A percentile compares a stretch with the other conserved stretches of the same genome.
Evolutionary conservation across 2,329 filamentous ascomycete species (phyloP).

Genomic region (Pleochaeta shiraiana): DNA sequence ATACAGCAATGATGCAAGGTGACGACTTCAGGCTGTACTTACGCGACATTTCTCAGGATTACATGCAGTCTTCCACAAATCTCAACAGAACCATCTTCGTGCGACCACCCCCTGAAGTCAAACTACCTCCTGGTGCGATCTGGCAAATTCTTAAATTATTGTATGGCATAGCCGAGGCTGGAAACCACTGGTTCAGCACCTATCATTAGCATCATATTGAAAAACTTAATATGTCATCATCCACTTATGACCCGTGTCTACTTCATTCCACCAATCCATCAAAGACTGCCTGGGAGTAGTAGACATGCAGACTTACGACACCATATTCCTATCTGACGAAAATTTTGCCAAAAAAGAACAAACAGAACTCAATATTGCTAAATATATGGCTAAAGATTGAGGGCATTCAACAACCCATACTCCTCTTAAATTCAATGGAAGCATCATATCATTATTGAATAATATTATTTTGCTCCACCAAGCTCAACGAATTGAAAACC

Average conservation of each 20-base stretch:
- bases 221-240: constrained; percentile 3
- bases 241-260: constrained; percentile 6
- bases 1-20: neutral
- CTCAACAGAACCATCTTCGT: neutral
- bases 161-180: constrained; percentile 4
- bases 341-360: neutral
- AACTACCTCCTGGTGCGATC: neutral
- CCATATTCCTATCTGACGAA: neutral
- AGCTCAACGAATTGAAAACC: neutral
- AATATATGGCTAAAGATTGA: constrained; percentile 2
- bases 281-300: constrained; percentile 3
- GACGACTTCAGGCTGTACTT: neutral
- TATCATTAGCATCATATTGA: constrained; percentile 5
- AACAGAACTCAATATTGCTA: neutral
- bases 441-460: neutral
- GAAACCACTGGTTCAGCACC: constrained; percentile 5
- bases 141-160: neutral
- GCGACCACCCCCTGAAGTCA: neutral
- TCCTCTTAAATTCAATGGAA: constrained; percentile 4
- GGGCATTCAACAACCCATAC: neutral
- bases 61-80: constrained; percentile 1
- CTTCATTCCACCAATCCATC: neutral
- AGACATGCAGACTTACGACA: constrained; percentile 5
- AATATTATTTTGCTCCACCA: neutral
- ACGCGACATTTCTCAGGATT: constrained; percentile 4